These are phyloP conservation scores for Aspergillus sclerotioniger DNA, from an alignment of 495 filamentous ascomycete genomes.

Conservation along the genomic window DNA sequence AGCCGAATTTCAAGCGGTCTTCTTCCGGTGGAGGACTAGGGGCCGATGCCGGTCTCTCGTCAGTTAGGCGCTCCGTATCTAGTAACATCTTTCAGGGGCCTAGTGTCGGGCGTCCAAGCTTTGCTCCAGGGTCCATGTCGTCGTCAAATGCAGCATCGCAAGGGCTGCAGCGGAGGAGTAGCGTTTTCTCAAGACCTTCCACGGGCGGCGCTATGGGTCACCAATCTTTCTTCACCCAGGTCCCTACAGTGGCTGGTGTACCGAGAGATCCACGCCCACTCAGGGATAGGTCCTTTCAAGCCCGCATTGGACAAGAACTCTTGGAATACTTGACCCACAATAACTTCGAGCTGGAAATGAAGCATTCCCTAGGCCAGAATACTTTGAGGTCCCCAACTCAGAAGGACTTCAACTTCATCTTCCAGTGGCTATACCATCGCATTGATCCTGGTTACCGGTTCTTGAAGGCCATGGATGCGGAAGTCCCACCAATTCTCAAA, in stretches of 20 bases:
- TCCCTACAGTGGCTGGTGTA: conserved; percentile 71
- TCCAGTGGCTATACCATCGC: conserved; percentile 94
- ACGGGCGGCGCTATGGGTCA: conserved; percentile 61
- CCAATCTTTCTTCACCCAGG: conserved; percentile 90
- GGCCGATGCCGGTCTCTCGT: conserved; percentile 73
- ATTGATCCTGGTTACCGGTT: conserved; percentile 93
- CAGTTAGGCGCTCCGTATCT: conserved; percentile 82
- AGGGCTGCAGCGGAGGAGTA: conserved; percentile 70
- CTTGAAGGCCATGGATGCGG: conserved; percentile 86
- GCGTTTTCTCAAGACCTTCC: conserved; percentile 73
- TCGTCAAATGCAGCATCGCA: conserved; percentile 44
- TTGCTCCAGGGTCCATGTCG: conserved; percentile 58
- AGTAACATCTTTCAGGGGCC: conserved; percentile 63
- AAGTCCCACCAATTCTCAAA: conserved; percentile 87
- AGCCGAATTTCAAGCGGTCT: conserved; percentile 79
- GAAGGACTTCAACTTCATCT: conserved; percentile 95
- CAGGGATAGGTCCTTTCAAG: conserved; percentile 74
- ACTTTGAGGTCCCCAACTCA: conserved; percentile 90
- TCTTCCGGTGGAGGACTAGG: conserved; percentile 72
- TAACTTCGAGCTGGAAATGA: conserved; percentile 97
- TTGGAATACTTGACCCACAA: conserved; percentile 86
- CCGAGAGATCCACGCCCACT: conserved; percentile 88
- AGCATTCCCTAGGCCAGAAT: conserved; percentile 82
- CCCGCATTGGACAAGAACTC: conserved; percentile 81
- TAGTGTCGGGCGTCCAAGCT: conserved; percentile 63